A percentile compares a stretch with the other conserved stretches of the same genome.
These are phyloP conservation scores for Ophiostoma ulmi DNA, from an alignment of 2,329 filamentous ascomycete species.

Conservation along the genomic window DNA sequence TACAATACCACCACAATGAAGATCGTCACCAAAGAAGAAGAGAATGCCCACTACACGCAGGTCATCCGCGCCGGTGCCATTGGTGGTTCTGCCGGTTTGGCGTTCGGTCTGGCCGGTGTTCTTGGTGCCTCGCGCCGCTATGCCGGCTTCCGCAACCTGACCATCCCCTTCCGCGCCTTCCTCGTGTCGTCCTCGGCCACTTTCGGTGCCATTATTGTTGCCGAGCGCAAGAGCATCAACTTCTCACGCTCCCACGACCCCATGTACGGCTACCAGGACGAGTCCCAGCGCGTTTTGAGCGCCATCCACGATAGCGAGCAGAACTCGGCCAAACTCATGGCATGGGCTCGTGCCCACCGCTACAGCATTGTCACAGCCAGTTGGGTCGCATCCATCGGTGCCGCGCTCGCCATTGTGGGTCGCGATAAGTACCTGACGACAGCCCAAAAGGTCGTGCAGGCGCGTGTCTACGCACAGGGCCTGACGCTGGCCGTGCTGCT, in stretches of 20 bases:
- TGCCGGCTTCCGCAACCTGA: conserved; percentile 72
- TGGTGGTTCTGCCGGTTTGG: conserved; percentile 66
- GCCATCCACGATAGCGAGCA: conserved; percentile 54
- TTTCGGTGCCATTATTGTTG: conserved; percentile 81
- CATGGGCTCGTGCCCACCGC: conserved; percentile 73
- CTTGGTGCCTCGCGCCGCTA: conserved; percentile 65
- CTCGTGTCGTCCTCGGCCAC: conserved; percentile 76
- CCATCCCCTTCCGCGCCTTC: conserved; percentile 86
- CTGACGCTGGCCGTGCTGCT: conserved; percentile 80
- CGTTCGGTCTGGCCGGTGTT: conserved; percentile 62
- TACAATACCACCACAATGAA: conserved; percentile 63
- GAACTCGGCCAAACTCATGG: conserved; percentile 51
- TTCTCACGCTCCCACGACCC: conserved; percentile 70
- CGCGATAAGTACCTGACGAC: conserved; percentile 69
- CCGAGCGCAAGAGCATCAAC: conserved; percentile 61
- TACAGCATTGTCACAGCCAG: conserved; percentile 79
- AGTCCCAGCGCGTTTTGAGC: conserved; percentile 51
- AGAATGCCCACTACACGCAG: conserved; percentile 73
- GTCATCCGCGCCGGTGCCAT: conserved; percentile 75
- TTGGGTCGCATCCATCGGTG: conserved; percentile 76
- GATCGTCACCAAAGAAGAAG: conserved; percentile 90
- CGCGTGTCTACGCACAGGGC: conserved; percentile 88
- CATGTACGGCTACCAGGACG: conserved; percentile 60
- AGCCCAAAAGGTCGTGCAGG: conserved; percentile 86
- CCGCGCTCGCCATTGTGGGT: conserved; percentile 69